Base-by-base conservation (phyloP, 306 rosid genomes). In the Fragaria iinumae region DNA sequence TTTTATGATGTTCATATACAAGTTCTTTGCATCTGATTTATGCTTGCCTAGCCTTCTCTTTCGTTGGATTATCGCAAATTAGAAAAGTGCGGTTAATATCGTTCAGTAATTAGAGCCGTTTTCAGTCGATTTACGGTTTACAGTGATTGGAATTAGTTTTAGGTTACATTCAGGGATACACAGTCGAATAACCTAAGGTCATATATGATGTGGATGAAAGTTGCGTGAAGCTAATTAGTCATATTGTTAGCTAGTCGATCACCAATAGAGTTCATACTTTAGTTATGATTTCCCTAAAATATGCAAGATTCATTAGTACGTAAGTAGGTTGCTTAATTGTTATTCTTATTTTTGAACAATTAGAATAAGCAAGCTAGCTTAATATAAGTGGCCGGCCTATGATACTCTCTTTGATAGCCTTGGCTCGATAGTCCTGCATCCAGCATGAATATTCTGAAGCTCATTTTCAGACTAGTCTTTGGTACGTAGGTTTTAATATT, bases 381-480 rank as follows among this genome's bases (percentile, higher is more conserved):
- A 32, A 38, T 65, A 65, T 65, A 65, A 38, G 38, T 65, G 48
- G 70, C 45, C 12, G 4, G 0, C 8, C 5, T 8, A 3, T n/a
- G 27, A 5, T 3, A 65, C 11, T 36, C 47, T 65, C 47, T 20
- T 55, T 20, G 27, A 18, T n/a, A n/a, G 27, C 0, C 62, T n/a
- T 55, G 25, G 27, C 10, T 10, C 47, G 0, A 9, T 43, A 43
- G 47, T 43, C 47, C 11, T 43, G 3, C 11, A 11, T 11, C 13
- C 49, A 45, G 49, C 14, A 45, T 72, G 76, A 36, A 36, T 36
- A 53, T 53, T n/a, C 64, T n/a, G 34, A 72, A 72, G 65, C 21
- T 53, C 76, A 34, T 34, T 2, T n/a, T 53, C 36, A 21, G 34
- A 72, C n/a, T 36, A 53, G 14, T 72, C 13, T 36, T n/a, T 34